Evolutionary conservation across 2,329 filamentous ascomycete genomes (phyloP).

Genomic region (Acrodontium crateriforme): DNA sequence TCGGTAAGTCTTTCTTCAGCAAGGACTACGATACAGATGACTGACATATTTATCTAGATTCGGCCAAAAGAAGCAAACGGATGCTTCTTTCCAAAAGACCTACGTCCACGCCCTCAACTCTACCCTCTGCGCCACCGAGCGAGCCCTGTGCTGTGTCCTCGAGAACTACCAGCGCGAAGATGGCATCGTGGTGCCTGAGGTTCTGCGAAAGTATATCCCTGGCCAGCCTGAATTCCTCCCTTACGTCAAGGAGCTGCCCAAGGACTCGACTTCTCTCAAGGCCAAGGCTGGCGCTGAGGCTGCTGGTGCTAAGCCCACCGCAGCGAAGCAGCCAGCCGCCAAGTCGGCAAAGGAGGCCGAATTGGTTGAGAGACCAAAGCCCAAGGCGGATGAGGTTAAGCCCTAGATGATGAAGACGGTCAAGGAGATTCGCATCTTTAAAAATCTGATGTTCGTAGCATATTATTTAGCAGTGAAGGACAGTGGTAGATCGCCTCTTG

Average conservation of each 20-base stretch:
- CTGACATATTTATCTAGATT: slow-evolving; percentile 29
- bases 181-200: slow-evolving; percentile 67
- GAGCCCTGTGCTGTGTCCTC: slow-evolving; percentile 83
- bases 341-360: slow-evolving; percentile 19
- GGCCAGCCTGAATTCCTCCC: slow-evolving; percentile 81
- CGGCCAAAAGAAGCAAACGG: slow-evolving; percentile 73
- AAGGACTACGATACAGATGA: too few relatives aligned
- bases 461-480: too few relatives aligned
- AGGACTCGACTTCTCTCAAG: slow-evolving; percentile 54
- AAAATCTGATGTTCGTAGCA: too few relatives aligned
- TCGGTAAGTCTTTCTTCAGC: slow-evolving; percentile 33
- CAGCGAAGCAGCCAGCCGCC: background rate
- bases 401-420: too few relatives aligned
- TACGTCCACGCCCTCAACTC: slow-evolving; percentile 91
- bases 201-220: slow-evolving; percentile 77
- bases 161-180: slow-evolving; percentile 95
- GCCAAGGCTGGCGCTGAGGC: slow-evolving; percentile 26
- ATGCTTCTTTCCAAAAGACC: slow-evolving; percentile 61
- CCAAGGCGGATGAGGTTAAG: slow-evolving; percentile 15
- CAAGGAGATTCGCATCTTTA: too few relatives aligned
- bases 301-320: slow-evolving; percentile 1
- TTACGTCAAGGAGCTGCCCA: slow-evolving; percentile 72
- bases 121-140: slow-evolving; percentile 78
- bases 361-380: slow-evolving; percentile 21
- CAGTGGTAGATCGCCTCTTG: too few relatives aligned